Evolutionary conservation across 306 rosid genomes (phyloP).

Genomic region (Pueraria montana): DNA sequence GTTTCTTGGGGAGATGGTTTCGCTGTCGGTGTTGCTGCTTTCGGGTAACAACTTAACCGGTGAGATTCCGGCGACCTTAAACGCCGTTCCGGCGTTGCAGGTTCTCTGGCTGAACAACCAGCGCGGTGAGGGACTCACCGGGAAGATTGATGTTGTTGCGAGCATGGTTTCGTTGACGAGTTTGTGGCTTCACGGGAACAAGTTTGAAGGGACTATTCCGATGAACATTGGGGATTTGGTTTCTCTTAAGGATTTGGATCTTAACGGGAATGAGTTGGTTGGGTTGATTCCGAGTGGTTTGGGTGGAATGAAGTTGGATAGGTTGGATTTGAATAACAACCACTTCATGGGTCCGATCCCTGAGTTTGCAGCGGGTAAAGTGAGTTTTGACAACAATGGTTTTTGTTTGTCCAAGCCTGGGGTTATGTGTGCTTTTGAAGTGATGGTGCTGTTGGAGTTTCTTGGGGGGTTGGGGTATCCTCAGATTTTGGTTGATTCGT

Average conservation of each 20-base stretch:
- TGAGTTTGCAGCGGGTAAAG: conserved; percentile 54
- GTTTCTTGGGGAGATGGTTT: conserved; percentile 64
- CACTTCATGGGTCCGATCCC: conserved; percentile 82
- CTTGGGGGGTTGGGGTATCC: conserved; percentile 71
- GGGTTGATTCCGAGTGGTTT: conserved; percentile 76
- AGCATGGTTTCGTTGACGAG: conserved; percentile 66
- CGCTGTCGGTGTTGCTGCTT: conserved; percentile 64
- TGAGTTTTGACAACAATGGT: conserved; percentile 44
- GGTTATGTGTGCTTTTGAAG: conserved; percentile 65
- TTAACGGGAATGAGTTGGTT: conserved; percentile 70
- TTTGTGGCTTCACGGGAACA: conserved; percentile 86
- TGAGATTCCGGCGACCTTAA: conserved; percentile 62
- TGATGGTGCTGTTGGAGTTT: conserved; percentile 72
- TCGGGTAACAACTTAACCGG: conserved; percentile 66
- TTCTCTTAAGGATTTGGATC: conserved; percentile 70
- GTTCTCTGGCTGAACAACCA: conserved; percentile 75
- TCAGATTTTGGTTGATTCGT: conserved; percentile 51
- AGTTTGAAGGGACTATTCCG: conserved; percentile 69
- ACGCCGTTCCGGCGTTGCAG: conserved; percentile 47
- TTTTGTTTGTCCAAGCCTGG: conserved; percentile 65
- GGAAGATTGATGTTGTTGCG: conserved; percentile 65
- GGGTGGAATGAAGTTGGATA: conserved; percentile 57
- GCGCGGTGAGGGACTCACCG: conserved; percentile 61
- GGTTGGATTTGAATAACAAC: conserved; percentile 74
- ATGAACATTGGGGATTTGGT: conserved; percentile 64